A percentile compares a stretch with the other conserved stretches of the same genome.
Evolutionary conservation across 2,329 filamentous ascomycete species (phyloP).

Genomic region (Amylocarpus encephaloides): DNA sequence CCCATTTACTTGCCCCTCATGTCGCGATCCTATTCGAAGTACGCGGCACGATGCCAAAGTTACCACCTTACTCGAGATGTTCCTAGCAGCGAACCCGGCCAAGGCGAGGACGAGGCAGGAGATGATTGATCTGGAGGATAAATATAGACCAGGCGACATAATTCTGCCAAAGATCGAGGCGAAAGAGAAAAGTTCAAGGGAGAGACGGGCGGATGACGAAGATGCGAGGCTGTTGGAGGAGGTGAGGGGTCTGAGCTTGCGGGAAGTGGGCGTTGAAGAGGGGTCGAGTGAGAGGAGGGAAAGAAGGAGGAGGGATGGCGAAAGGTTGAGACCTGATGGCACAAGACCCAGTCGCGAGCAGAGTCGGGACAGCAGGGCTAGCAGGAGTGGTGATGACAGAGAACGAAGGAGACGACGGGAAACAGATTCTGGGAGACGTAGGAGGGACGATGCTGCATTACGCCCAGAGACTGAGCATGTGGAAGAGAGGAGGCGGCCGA

Average conservation of each 20-base stretch:
- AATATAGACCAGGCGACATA: slow-evolving; percentile 76
- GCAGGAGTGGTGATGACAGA: slow-evolving; percentile 23
- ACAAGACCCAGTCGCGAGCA: slow-evolving; percentile 31
- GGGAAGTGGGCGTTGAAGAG: slow-evolving; percentile 51
- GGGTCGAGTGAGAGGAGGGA: slow-evolving; percentile 23
- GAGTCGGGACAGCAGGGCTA: slow-evolving; percentile 25
- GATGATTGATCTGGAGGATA: slow-evolving; percentile 65
- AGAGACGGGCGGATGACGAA: slow-evolving; percentile 44
- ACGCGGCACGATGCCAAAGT: slow-evolving; percentile 88
- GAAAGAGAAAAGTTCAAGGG: slow-evolving; percentile 45
- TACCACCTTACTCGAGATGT: slow-evolving; percentile 84
- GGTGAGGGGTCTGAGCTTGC: slow-evolving; percentile 39
- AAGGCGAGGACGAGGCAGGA: slow-evolving; percentile 65
- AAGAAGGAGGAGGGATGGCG: slow-evolving; percentile 27
- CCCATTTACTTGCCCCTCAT: slow-evolving; percentile 84
- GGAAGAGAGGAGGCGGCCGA: slow-evolving; percentile 23
- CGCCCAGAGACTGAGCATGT: slow-evolving; percentile 16
- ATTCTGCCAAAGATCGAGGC: slow-evolving; percentile 60
- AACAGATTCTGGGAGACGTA: slow-evolving; percentile 29
- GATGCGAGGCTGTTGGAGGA: slow-evolving; percentile 29
- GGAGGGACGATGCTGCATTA: slow-evolving; percentile 18
- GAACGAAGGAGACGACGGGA: slow-evolving; percentile 29
- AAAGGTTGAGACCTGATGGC: slow-evolving; percentile 22
- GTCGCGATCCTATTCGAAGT: slow-evolving; percentile 77
- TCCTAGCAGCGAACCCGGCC: slow-evolving; percentile 70